Evolutionary conservation across 1,139 yeast genomes (phyloP).

Genomic region (Taiozyma sp.): DNA sequence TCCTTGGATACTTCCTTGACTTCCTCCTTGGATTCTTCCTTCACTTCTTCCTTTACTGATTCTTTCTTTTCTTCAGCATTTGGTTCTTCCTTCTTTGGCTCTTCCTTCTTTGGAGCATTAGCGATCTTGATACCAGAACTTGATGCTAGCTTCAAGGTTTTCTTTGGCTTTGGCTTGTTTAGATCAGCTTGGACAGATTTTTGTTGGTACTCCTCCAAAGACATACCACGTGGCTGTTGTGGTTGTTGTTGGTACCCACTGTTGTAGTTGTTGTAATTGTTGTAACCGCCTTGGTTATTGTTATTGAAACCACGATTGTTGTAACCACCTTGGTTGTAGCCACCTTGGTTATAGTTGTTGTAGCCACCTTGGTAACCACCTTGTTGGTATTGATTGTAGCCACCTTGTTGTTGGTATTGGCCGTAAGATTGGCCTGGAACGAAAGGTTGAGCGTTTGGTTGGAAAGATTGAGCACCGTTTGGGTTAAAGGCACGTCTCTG

Average conservation of each 20-base stretch:
- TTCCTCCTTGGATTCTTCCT: conserved; percentile 18
- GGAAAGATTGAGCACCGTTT: conserved; percentile 18
- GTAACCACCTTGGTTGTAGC: conserved; percentile 18
- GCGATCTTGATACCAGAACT: conserved; percentile 66
- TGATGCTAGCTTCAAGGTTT: conserved; percentile 58
- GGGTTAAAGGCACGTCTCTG: conserved; percentile 21
- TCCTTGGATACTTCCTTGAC: conserved; percentile 18
- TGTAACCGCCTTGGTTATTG: conserved; percentile 21
- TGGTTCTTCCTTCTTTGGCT: conserved; percentile 27
- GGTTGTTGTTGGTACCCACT: conserved; percentile 14
- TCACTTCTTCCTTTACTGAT: conserved; percentile 20
- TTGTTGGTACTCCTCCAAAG: conserved; percentile 79
- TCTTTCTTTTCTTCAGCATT: conserved; percentile 17
- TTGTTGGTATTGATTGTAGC: conserved; percentile 6
- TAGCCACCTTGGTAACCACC: conserved; percentile 27
- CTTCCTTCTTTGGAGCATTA: conserved; percentile 43
- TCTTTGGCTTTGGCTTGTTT: conserved; percentile 44
- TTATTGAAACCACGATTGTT: conserved; percentile 18
- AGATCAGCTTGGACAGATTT: conserved; percentile 29
- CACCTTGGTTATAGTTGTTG: conserved; percentile 26
- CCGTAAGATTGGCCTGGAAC: conserved; percentile 18
- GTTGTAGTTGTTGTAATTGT: conserved; percentile 16
- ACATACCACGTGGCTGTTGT: conserved; percentile 57
- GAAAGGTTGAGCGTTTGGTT: conserved; percentile 20
- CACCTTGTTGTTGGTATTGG: conserved; percentile 9